Evolutionary conservation across 1,139 yeast genomes (phyloP).

Genomic region (Suhomyces guaymorum): DNA sequence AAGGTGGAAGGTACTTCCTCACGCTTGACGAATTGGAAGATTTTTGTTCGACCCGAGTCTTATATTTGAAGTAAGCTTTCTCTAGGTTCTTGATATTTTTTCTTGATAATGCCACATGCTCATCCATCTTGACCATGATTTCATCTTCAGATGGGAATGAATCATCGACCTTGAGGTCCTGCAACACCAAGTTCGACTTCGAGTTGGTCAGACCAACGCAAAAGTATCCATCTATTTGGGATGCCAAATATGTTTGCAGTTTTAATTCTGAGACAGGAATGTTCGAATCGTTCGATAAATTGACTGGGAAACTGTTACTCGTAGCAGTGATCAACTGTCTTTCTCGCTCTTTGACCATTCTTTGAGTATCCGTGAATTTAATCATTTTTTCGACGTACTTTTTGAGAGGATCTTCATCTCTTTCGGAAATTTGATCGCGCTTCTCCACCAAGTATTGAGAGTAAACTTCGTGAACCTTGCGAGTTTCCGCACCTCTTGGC

Average conservation of each 20-base stretch:
- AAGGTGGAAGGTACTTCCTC: constrained; percentile 4
- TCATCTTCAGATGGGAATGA: constrained; percentile 13
- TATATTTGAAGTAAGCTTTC: constrained; percentile 19
- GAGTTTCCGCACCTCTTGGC: constrained; percentile 1
- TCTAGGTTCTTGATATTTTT: constrained; percentile 20
- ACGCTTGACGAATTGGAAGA: not conserved
- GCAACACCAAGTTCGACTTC: constrained; percentile 2
- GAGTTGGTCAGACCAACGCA: constrained; percentile 6
- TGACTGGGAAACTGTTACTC: not conserved
- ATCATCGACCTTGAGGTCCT: constrained; percentile 12
- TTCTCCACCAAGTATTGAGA: constrained; percentile 14
- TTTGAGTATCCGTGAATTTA: constrained; percentile 20
- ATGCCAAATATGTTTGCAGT: too few species aligned
- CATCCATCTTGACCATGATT: constrained; percentile 13
- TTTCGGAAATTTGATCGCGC: constrained; percentile 8
- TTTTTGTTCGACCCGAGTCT: not conserved
- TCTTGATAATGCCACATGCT: constrained; percentile 14
- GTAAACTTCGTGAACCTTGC: constrained; percentile 8
- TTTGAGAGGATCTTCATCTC: constrained; percentile 17
- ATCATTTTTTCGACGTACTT: constrained; percentile 23
- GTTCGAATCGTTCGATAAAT: too few species aligned
- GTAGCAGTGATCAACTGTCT: constrained; percentile 15
- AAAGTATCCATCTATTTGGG: constrained; percentile 13
- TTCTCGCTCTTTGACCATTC: constrained; percentile 19
- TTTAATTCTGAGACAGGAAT: too few species aligned